phyloP scores from a whole-genome alignment of 148 eudicot genomes.

The Limonium bicolor region DNA sequence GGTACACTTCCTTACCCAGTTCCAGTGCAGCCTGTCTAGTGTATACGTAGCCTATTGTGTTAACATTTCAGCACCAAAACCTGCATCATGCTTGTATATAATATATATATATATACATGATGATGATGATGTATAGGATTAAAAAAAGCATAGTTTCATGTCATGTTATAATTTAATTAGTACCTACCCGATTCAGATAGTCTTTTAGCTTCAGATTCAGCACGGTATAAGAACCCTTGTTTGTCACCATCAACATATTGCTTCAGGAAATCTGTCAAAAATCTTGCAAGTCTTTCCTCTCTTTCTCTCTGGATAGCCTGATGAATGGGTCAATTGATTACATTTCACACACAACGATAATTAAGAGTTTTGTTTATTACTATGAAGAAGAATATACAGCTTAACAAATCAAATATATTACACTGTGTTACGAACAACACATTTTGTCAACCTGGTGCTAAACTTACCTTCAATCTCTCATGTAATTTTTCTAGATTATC shows the following conservation, averaged over 20 bases:
- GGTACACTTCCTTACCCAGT: conserved; percentile 82
- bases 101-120: too few species aligned
- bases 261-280: conserved; percentile 43
- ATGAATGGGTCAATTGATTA: too few species aligned
- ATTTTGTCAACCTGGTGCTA: too few species aligned
- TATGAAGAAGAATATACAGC: too few species aligned
- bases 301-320: conserved; percentile 81
- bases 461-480: conserved; percentile 74
- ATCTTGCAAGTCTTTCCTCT: conserved; percentile 66
- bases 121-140: too few species aligned
- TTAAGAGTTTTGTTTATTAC: conserved; percentile 8
- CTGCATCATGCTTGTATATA: too few species aligned
- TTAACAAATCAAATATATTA: too few species aligned
- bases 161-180: too few species aligned
- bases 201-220: conserved; percentile 65
- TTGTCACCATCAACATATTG: conserved; percentile 75
- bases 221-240: conserved; percentile 42
- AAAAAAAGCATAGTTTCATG: too few species aligned
- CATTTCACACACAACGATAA: too few species aligned
- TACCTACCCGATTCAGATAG: conserved; percentile 58
- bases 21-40: conserved; percentile 88
- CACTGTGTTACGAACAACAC: too few species aligned
- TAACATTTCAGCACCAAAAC: conserved; percentile 63
- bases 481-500: conserved; percentile 57
- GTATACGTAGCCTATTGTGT: conserved; percentile 86